phyloP scores from a whole-genome alignment of 768 basidiomycete genomes.

The Lepiota venenata region DNA sequence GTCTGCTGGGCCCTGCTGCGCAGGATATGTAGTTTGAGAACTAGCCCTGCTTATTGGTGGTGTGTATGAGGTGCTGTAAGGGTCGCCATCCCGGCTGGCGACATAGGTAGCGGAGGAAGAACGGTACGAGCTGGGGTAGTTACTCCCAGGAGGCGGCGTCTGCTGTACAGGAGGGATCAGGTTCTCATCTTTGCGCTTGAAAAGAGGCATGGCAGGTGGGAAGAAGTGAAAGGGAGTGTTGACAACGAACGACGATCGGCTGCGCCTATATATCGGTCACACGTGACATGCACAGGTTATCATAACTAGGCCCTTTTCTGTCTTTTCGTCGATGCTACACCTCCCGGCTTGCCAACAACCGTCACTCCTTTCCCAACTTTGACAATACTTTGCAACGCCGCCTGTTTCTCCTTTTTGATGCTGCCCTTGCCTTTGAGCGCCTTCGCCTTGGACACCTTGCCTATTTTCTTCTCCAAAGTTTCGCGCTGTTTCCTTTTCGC shows the following conservation, averaged over 20 bases:
- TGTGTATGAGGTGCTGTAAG: conserved; percentile 28
- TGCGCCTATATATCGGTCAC: conserved; percentile 5
- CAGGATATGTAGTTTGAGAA: conserved; percentile 14
- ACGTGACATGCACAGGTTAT: conserved; percentile 9
- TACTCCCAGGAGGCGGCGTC: conserved; percentile 22
- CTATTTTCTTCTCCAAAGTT: conserved; percentile 57
- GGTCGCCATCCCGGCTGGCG: conserved; percentile 67
- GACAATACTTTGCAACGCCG: conserved; percentile 76
- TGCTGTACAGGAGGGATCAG: conserved; percentile 63
- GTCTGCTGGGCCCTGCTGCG: conserved; percentile 17
- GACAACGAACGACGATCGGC: conserved; percentile 4
- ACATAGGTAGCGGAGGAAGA: conserved; percentile 52
- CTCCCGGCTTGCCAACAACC: conserved; percentile 71
- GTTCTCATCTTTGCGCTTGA: conserved; percentile 62
- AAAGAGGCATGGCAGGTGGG: conserved; percentile 52
- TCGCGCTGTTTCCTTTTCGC: conserved; percentile 65
- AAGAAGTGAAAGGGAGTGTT: conserved; percentile 12
- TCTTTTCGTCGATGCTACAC: conserved; percentile 29
- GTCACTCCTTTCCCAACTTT: conserved; percentile 86
- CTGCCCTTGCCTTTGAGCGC: conserved; percentile 45
- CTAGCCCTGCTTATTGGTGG: conserved; percentile 8
- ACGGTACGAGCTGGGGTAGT: conserved; percentile 33
- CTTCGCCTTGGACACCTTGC: conserved; percentile 56
- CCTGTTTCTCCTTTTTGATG: conserved; percentile 81
- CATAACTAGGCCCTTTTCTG: conserved; percentile 21